Evolutionary conservation across 2,329 filamentous ascomycete genomes (phyloP), one percentile per base, ranked within the genome.

Genomic region (Grosmannia clavigera): DNA sequence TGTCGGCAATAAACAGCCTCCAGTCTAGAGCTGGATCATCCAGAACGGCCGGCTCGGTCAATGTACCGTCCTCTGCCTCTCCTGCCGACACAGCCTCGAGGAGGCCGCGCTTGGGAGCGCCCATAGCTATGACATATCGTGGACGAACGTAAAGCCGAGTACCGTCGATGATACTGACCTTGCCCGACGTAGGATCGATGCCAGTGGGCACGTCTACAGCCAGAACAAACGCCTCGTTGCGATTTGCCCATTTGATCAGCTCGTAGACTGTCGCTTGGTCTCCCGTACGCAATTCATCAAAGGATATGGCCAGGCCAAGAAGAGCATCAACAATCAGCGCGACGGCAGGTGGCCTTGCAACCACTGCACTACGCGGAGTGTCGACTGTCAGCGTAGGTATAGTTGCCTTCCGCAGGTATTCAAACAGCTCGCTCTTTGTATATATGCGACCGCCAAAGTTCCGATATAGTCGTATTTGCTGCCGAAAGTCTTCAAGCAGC

Each of bases 141-240:
- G 91, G 86, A 62, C 88, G 84, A 57, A 96, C 83, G 65, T 90
- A 91, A 3, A 97, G 77, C 48, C 85, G 84, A 58, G 86, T 82
- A 3, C 89, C 90, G 68, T 96, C 91, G 51, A 83, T 81, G 57
- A 82, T 75, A 60, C 78, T 81, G 19, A 82, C 79, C 69, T 81
- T 81, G 67, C 90, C 90, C 48, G 84, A 86, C 0, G 85, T 84
- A 3, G 89, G 90, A 64, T 92, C 90, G 57, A 96, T 84, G 5
- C 94, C 94, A 0, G 89, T 92, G 0, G 94, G 94, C 6, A 95
- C 84, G 69, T 96, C 92, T n/a, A 99, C 83, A 0, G 91, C 88
- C 25, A 99, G 75, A 3, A 94, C 86, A 61, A 86, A 85, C 0
- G 90, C 85, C 64, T 91, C 88, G 69, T 86, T 89, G 64, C 91